A percentile compares a stretch with the other conserved stretches of the same genome.
Conservation (phyloP, 2,329 filamentous ascomycete genomes). For the Aspergillus neoniger region DNA sequence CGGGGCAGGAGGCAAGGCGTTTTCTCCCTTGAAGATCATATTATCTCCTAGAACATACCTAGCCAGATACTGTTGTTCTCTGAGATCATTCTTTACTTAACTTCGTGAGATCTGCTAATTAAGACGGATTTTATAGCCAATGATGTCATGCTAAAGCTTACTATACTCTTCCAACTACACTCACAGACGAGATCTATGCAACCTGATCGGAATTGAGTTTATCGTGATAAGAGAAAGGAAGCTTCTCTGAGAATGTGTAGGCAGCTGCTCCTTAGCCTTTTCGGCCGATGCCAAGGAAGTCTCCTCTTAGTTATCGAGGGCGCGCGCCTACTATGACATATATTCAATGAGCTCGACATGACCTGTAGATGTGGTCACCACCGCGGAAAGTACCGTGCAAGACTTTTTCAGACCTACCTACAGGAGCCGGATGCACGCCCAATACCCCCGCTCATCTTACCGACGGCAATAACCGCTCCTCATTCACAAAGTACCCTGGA, state of each 20-base stretch:
- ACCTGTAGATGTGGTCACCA: neutral
- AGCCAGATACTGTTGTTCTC: no score
- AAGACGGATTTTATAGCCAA: neutral
- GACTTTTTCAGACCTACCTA: neutral
- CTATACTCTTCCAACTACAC: no score
- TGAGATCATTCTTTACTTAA: no score
- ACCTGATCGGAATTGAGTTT: neutral
- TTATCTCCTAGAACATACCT: neutral
- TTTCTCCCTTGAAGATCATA: neutral
- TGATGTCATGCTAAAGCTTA: neutral
- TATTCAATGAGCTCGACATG: neutral
- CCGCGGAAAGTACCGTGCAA: neutral
- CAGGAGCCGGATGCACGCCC: neutral
- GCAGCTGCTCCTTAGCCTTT: neutral
- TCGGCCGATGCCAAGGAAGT: neutral
- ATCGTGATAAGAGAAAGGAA: neutral
- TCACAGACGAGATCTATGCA: neutral
- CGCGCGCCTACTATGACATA: neutral
- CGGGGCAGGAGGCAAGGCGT: conserved; percentile 1
- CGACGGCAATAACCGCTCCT: neutral
- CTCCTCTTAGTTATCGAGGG: neutral
- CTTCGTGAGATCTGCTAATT: neutral
- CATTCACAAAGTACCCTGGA: neutral
- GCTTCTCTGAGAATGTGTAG: neutral
- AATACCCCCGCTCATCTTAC: neutral